Percentiles rank a stretch among this genome's conserved stretches.
Conservation (phyloP, 2,329 filamentous ascomycete species). For the Zymoseptoria brevis region DNA sequence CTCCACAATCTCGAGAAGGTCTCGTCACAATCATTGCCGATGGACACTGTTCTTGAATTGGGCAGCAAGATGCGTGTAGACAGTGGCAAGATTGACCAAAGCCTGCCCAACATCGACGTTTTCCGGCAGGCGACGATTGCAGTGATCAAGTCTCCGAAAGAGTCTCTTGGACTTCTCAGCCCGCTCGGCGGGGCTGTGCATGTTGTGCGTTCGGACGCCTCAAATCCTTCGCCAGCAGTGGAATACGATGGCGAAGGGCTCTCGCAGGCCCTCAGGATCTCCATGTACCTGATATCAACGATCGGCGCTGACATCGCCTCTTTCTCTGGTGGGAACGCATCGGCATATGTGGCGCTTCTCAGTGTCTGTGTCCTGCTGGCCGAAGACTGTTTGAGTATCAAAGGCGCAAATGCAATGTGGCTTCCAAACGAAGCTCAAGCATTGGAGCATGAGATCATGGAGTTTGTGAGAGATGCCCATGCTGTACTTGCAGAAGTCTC, state of each 20-base stretch:
- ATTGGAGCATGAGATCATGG: constrained; percentile 45
- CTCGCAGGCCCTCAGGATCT: constrained; percentile 67
- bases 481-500: constrained; percentile 31
- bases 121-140: constrained; percentile 59
- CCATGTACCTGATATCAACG: constrained; percentile 58
- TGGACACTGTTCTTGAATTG: constrained; percentile 50
- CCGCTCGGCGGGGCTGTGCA: constrained; percentile 62
- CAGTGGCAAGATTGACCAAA: constrained; percentile 10
- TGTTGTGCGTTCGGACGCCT: constrained; percentile 41
- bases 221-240: constrained; percentile 19
- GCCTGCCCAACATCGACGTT: constrained; percentile 32
- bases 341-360: constrained; percentile 42
- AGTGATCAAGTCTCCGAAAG: constrained; percentile 49
- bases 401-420: constrained; percentile 48
- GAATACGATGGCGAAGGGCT: constrained; percentile 56
- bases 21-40: constrained; percentile 36
- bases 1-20: constrained; percentile 44
- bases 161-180: constrained; percentile 66
- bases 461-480: constrained; percentile 46
- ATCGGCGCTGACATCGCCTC: constrained; percentile 35
- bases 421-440: constrained; percentile 30
- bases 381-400: constrained; percentile 52
- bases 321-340: constrained; percentile 26
- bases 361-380: constrained; percentile 49
- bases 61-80: constrained; percentile 37